Base-by-base conservation (phyloP, 2,329 filamentous ascomycete genomes). In the Colletotrichum sp. region DNA sequence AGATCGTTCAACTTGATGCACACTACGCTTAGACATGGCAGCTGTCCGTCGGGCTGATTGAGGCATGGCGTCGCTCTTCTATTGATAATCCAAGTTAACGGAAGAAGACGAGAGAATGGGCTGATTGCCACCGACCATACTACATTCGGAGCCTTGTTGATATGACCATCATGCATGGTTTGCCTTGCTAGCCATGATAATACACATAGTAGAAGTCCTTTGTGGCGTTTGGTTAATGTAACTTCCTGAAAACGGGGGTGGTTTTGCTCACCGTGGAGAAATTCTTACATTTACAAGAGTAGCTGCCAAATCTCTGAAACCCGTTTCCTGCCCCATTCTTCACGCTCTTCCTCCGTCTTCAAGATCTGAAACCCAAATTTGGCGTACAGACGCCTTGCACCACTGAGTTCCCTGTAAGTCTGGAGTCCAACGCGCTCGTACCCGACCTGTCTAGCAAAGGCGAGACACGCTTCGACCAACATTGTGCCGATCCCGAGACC, bases 301-400 rank as follows among this genome's bases (percentile, higher is more conserved):
- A 3, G 0, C n/a, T 13, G n/a, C 43, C 43, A 52, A 52, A 13
- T 21, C 3, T 52, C 43, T 5, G 43, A 21, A 13, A 21, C 43
- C 4, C n/a, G 3, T 7, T 52, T 52, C 3, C 43, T 48, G 4
- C 43, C 43, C 43, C 43, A 52, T 13, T 13, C 43, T 13, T 52
- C 43, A 13, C 64, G 2, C 16, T 68, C 64, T 26, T 78, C 72
- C 24, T 60, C 66, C 1, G 66, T 32, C 12, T 16, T 21, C 15
- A 63, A 16, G 2, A 72, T 18, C 6, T 6, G 52, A 43, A 82
- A 82, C 7, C 80, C 80, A 7, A 74, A 71, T n/a, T 39, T 71
- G 7, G 36, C 30, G 60, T 81, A 81, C 4, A 80, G n/a, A 7
- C 70, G 59, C 28, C 80, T 73, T 2, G 80, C 81, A 1, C 60